These are phyloP conservation scores for Knufia fluminis DNA, from an alignment of 2,329 filamentous ascomycete genomes.

Conservation along the genomic window DNA sequence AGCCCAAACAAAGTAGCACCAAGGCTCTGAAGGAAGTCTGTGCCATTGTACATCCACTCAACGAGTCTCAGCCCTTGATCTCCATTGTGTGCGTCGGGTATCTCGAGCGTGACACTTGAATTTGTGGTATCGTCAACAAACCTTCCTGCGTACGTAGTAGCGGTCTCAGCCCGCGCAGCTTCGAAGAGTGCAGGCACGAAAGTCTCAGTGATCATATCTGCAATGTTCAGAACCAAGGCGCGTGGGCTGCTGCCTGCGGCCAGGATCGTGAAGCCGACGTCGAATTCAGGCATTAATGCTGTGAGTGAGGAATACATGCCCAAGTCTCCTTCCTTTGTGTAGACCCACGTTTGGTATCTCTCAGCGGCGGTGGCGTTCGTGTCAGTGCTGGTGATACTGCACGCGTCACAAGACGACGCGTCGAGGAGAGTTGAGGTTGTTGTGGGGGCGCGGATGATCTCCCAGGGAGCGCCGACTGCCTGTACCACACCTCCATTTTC, in stretches of 20 bases:
- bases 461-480: constrained; percentile 38
- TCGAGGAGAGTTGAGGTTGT: background rate
- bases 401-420: background rate
- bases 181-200: constrained; percentile 10
- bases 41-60: constrained; percentile 18
- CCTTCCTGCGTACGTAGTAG: constrained; percentile 1
- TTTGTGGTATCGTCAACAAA: constrained; percentile 7
- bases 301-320: constrained; percentile 29
- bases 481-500: constrained; percentile 20
- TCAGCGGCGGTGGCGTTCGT: constrained; percentile 22
- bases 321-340: constrained; percentile 28
- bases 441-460: constrained; percentile 24
- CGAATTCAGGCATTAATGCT: constrained; percentile 29
- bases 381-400: too few relatives aligned
- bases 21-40: constrained; percentile 10
- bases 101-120: background rate
- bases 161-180: constrained; percentile 9
- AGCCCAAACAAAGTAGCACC: background rate
- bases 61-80: constrained; percentile 14
- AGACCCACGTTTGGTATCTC: constrained; percentile 23
- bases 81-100: constrained; percentile 14
- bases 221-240: background rate
- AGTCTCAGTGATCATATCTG: constrained; percentile 7
- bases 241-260: constrained; percentile 16
- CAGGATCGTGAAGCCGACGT: constrained; percentile 30